Base-by-base conservation (phyloP, 1,284 basidiomycete genomes). In the Quambalaria eucalypti region DNA sequence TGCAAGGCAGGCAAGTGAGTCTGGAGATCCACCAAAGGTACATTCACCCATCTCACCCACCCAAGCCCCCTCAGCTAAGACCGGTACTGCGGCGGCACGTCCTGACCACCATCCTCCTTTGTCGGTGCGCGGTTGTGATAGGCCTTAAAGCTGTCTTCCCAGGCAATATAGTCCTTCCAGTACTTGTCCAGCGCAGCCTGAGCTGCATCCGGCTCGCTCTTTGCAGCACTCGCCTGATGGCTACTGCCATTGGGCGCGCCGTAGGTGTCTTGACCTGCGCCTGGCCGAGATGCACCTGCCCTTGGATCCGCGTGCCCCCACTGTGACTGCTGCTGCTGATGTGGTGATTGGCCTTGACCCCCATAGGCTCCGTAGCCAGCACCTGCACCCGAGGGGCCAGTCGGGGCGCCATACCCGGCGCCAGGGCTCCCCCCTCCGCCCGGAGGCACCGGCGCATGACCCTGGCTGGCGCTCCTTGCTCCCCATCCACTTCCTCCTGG, bases 91-190 rank as follows among this genome's bases (percentile, higher is more conserved):
- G 64, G 31, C 16, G 71, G 73, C 7, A 75, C 64, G 36, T 71
- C 68, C 50, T 75, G 73, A 2, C 56, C 64, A 28, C 73, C 73
- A 40, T 75, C 73, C 16, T 73, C 73, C 30, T 65, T 67, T 2
- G 63, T 64, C 7, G 73, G 73, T 26, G 50, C 48, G 0, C 71
- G 68, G 19, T 63, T 65, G 56, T 75, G 73, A 54, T 75, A 75
- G 29, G 66, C 64, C 25, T 57, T 50, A 60, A 72, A 75, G 44
- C 56, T 61, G 56, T 61, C 50, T 42, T 74, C 71, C 71, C 73
- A 73, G 16, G 59, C 54, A 28, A 67, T 52, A 51, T 75, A 75
- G 55, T 75, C 73, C 9, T 64, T 62, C 73, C 73, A 75, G 57
- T 75, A 75, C 44, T 71, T 71, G 58, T 65, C 65, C 25, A 75